A percentile compares a stretch with the other conserved stretches of the same genome.
Conservation (phyloP, 2,329 filamentous ascomycete species). For the Thermoascus crustaceus region DNA sequence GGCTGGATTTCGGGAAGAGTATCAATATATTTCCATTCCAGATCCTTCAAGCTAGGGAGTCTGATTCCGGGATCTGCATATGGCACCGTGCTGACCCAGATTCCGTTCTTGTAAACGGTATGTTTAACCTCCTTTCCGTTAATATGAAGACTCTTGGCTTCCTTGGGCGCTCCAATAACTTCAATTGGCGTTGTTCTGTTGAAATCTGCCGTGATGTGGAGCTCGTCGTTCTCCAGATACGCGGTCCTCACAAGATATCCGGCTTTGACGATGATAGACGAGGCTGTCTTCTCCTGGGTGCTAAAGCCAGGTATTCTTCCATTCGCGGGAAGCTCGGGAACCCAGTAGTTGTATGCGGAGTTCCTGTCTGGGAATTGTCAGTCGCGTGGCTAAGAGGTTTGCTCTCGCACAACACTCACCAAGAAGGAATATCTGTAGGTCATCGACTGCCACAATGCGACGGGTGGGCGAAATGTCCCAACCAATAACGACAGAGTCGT, state of each 20-base stretch:
- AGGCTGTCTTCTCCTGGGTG: constrained; percentile 20
- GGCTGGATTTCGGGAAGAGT: constrained; percentile 60
- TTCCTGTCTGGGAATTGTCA: constrained; percentile 41
- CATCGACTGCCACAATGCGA: constrained; percentile 29
- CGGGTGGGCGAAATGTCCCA: constrained; percentile 49
- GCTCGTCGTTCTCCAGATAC: constrained; percentile 44
- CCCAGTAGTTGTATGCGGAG: constrained; percentile 39
- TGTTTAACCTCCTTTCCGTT: constrained; percentile 46
- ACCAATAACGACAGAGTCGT: constrained; percentile 29
- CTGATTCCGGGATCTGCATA: constrained; percentile 44
- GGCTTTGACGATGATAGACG: constrained; percentile 35
- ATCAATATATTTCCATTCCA: constrained; percentile 63
- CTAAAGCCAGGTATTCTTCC: constrained; percentile 23
- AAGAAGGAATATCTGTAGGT: constrained; percentile 48
- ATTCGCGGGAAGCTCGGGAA: constrained; percentile 27
- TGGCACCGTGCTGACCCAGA: constrained; percentile 45
- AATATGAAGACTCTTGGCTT: constrained; percentile 51
- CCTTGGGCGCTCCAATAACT: constrained; percentile 55
- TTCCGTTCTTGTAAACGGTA: constrained; percentile 34
- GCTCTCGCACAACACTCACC: constrained; percentile 26
- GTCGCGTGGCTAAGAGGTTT: not conserved
- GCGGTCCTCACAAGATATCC: constrained; percentile 42
- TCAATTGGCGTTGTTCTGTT: constrained; percentile 62
- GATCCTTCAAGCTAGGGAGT: constrained; percentile 49
- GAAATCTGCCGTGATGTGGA: constrained; percentile 62